Evolutionary conservation across 306 rosid genomes (phyloP), one percentile per base, ranked within the genome.

Genomic region (Cucurbita pepo): DNA sequence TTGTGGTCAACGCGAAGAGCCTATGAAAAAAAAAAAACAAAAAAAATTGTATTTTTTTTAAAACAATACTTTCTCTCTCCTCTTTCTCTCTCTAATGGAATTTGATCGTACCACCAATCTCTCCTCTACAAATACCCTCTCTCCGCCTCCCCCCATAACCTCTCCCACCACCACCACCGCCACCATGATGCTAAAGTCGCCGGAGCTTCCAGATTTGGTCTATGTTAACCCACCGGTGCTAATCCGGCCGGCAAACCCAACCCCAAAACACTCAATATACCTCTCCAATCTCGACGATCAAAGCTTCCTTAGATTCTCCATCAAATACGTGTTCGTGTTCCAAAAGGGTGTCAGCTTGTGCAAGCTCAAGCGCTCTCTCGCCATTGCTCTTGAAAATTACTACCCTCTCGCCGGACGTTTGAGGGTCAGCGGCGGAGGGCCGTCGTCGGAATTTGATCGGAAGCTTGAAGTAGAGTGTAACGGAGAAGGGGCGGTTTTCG

Each of bases 221-320:
- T 85, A 85, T 50, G 71, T 77, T 25, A 72, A 56, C 15, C 77
- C 84, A 15, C 81, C 98, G 2, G 38, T 74, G 6, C 53, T 64
- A 7, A 77, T 86, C 45, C 18, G 61, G 30, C 98, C 98, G 25
- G 80, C 80, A 72, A 59, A 77, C 41, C 88, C 90, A 50, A 93
- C 98, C 0, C 97, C 97, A 44, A 84, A 83, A 47, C 96, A 88
- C 78, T 84, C 84, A 34, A 81, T 93, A 52, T 82, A 81, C 12
- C 90, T 93, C 75, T 90, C 98, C 5, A 93, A 93, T 64, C 86
- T 93, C 2, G 98, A 93, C 73, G 89, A 86, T 83, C 98, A 93
- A 55, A 90, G 83, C 77, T 84, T 93, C 22, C 94, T 93, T 38
- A 80, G 96, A 64, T 93, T 93, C 83, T 76, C 96, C 65, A 85